Percentiles rank a stretch among this genome's conserved stretches.
These are phyloP conservation scores for Vitellaria paradoxa DNA, from an alignment of 179 eudicot species.

Conservation along the genomic window DNA sequence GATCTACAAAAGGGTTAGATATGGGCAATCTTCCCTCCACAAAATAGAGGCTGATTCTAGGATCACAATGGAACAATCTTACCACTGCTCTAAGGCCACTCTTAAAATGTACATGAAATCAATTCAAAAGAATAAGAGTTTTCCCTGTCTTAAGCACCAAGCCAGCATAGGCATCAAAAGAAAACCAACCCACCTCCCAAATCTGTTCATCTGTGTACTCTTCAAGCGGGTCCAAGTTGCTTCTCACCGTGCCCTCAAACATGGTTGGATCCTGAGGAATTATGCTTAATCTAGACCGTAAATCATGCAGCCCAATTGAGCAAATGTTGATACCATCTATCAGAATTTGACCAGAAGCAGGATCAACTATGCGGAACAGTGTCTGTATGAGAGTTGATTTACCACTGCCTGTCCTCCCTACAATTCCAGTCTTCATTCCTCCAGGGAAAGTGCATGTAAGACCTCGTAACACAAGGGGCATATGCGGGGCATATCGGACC, in stretches of 20 bases:
- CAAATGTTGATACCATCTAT: slow-evolving; percentile 35
- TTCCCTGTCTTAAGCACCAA: not conserved
- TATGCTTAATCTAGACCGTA: slow-evolving; percentile 35
- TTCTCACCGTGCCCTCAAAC: slow-evolving; percentile 34
- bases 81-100: no score
- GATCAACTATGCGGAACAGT: slow-evolving; percentile 34
- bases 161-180: not conserved
- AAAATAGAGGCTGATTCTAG: no score
- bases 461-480: slow-evolving; percentile 78
- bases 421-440: slow-evolving; percentile 33
- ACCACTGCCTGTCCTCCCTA: slow-evolving; percentile 42
- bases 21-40: no score
- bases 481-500: slow-evolving; percentile 84
- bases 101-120: no score
- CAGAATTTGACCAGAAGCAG: slow-evolving; percentile 25
- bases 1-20: no score
- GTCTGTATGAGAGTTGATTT: slow-evolving; percentile 37
- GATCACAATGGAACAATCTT: no score
- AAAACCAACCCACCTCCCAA: slow-evolving; percentile 16
- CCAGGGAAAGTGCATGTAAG: slow-evolving; percentile 53
- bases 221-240: slow-evolving; percentile 23
- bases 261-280: slow-evolving; percentile 42
- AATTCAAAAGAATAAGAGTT: not conserved
- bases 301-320: slow-evolving; percentile 32
- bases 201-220: slow-evolving; percentile 20